phyloP scores from a whole-genome alignment of 345 rosid genomes.

The Sapria himalayana region DNA sequence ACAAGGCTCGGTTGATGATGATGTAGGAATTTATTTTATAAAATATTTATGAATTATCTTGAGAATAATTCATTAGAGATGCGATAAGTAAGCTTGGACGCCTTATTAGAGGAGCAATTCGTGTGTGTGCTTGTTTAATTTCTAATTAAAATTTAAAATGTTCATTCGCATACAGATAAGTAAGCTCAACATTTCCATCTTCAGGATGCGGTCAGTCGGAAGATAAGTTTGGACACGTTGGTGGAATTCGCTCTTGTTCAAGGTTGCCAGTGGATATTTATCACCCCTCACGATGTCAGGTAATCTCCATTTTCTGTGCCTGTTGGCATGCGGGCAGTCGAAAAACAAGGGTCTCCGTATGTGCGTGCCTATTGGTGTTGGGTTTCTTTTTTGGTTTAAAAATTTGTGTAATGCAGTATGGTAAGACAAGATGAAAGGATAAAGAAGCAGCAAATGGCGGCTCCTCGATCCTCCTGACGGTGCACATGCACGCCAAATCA shows the following conservation, averaged over 20 bases:
- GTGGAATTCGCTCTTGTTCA: constrained; percentile 69
- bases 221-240: constrained; percentile 73
- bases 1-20: too few species aligned
- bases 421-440: constrained; percentile 48
- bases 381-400: neutral
- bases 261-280: constrained; percentile 91
- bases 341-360: too few species aligned
- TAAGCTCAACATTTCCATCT: constrained; percentile 8
- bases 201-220: constrained; percentile 92
- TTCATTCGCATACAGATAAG: too few species aligned
- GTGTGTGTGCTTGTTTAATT: too few species aligned
- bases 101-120: too few species aligned
- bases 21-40: too few species aligned
- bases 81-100: too few species aligned
- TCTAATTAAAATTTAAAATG: too few species aligned
- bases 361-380: too few species aligned
- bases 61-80: too few species aligned
- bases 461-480: constrained; percentile 82
- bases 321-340: neutral
- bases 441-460: constrained; percentile 91
- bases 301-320: constrained; percentile 8
- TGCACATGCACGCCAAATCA: too few species aligned
- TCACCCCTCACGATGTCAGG: constrained; percentile 98
- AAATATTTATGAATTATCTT: too few species aligned
- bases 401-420: constrained; percentile 24